Evolutionary conservation across 2,329 filamentous ascomycete species (phyloP).

Genomic region (Fusarium sp.): DNA sequence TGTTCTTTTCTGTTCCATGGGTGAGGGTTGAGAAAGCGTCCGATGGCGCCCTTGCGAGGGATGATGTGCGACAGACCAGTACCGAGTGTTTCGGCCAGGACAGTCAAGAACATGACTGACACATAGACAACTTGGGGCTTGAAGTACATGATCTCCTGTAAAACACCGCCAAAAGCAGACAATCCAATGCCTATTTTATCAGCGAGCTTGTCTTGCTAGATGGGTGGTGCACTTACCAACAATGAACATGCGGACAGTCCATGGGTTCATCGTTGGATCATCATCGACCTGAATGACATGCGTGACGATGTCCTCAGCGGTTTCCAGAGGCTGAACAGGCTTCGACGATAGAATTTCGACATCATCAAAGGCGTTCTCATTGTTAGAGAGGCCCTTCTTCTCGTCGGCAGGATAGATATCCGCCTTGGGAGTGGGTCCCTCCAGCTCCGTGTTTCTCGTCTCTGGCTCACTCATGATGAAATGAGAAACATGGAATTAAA

Average conservation of each 20-base stretch:
- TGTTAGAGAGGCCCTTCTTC: conserved; percentile 5
- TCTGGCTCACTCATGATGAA: conserved; percentile 11
- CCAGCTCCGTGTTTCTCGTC: not conserved
- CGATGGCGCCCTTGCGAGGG: conserved; percentile 25
- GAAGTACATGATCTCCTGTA: conserved; percentile 46
- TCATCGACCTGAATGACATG: conserved; percentile 46
- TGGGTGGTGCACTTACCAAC: conserved; percentile 31
- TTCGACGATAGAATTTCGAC: conserved; percentile 15
- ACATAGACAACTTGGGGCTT: conserved; percentile 43
- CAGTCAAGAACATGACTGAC: conserved; percentile 43
- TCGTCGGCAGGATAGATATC: conserved; percentile 20
- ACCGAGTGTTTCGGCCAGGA: conserved; percentile 37
- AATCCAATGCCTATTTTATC: conserved; percentile 36
- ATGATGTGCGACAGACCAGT: conserved; percentile 21
- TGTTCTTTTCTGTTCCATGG: conserved; percentile 49
- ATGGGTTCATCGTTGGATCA: conserved; percentile 40
- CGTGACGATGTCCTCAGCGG: conserved; percentile 41
- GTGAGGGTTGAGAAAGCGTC: conserved; percentile 34
- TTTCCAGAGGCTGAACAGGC: conserved; percentile 14
- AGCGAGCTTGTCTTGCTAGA: not conserved
- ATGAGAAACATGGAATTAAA: not conserved
- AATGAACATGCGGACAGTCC: conserved; percentile 42
- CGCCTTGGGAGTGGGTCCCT: not conserved
- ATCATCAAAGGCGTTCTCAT: conserved; percentile 15
- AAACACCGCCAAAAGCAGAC: conserved; percentile 38